A percentile compares a stretch with the other conserved stretches of the same genome.
Evolutionary conservation across 192 early-diverging fungal genomes (phyloP).

Genomic region (Phycomyces blakesleeanus): DNA sequence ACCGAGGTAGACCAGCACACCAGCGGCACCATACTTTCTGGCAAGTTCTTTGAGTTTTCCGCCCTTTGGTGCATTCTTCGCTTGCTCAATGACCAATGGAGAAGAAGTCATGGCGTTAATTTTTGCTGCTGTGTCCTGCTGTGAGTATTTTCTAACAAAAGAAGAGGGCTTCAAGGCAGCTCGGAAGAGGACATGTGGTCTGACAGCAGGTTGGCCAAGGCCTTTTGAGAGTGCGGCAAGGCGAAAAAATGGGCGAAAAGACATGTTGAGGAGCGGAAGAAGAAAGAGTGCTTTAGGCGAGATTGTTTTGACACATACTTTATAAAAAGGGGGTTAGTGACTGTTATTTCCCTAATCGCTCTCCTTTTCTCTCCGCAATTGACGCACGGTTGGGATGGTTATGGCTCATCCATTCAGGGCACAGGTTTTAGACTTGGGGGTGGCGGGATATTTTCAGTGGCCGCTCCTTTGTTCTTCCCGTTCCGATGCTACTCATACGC

Average conservation of each 20-base stretch:
- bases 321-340: too few species aligned
- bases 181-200: not conserved
- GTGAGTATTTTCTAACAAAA: constrained; percentile 1
- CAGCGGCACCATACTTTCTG: constrained; percentile 47
- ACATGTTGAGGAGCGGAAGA: not conserved
- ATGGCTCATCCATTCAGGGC: too few species aligned
- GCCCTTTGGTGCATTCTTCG: constrained; percentile 1
- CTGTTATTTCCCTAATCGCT: too few species aligned
- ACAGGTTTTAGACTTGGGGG: too few species aligned
- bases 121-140: constrained; percentile 1
- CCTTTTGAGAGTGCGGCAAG: not conserved
- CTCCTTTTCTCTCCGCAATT: too few species aligned
- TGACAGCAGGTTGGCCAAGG: not conserved
- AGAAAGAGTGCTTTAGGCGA: not conserved
- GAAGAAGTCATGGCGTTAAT: constrained; percentile 12
- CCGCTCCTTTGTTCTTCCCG: too few species aligned
- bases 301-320: not conserved
- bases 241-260: not conserved
- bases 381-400: too few species aligned
- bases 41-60: constrained; percentile 33
- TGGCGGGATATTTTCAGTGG: too few species aligned
- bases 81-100: constrained; percentile 1
- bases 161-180: not conserved
- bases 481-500: too few species aligned
- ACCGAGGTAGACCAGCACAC: constrained; percentile 47